These are phyloP conservation scores for Blastobotrys proliferans DNA, from an alignment of 1,139 yeast species.

Conservation along the genomic window DNA sequence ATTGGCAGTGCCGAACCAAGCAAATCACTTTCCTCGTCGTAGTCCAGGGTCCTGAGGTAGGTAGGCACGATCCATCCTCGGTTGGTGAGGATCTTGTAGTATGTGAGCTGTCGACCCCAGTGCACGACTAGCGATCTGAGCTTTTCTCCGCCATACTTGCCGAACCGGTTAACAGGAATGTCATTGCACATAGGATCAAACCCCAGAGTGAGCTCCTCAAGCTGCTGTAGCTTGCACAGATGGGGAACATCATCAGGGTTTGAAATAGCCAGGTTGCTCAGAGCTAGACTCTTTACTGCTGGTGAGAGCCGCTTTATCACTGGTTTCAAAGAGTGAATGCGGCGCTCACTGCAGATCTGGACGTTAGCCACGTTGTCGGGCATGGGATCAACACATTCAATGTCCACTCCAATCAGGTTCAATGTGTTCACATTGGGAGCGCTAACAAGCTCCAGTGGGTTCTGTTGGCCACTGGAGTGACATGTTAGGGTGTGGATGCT, in stretches of 20 bases:
- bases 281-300: neutral
- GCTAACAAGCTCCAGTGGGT: neutral
- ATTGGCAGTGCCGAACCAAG: neutral
- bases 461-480: too few relatives aligned
- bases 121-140: neutral
- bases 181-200: constrained; percentile 5
- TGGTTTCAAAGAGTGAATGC: neutral
- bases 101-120: constrained; percentile 2
- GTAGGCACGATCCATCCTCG: constrained; percentile 2
- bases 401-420: neutral
- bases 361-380: neutral
- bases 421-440: neutral
- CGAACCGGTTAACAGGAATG: constrained; percentile 6
- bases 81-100: constrained; percentile 2
- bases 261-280: neutral
- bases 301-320: neutral
- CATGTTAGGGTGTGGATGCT: too few relatives aligned
- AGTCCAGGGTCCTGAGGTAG: neutral
- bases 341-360: neutral
- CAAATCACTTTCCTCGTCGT: neutral
- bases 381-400: neutral
- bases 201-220: neutral
- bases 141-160: neutral
- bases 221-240: neutral
- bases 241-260: constrained; percentile 1